Conservation (phyloP, 1,139 yeast genomes). For the Yarrowia galli region DNA sequence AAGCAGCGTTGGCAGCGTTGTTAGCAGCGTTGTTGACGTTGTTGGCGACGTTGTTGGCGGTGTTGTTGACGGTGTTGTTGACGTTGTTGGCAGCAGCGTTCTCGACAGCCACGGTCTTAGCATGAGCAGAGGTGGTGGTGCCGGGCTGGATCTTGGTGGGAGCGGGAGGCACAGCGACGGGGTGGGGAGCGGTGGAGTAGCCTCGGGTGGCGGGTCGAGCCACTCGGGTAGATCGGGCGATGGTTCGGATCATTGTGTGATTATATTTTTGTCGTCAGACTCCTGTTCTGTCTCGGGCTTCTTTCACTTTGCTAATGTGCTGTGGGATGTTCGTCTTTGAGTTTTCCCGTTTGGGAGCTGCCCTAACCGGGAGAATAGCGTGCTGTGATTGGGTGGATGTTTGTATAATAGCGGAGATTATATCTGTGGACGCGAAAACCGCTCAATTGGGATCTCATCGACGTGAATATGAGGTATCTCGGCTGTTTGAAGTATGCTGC, state of each 20-base stretch:
- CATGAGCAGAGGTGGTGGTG: not conserved
- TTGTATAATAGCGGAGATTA: not conserved
- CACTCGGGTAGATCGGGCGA: constrained; percentile 36
- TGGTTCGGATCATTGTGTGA: constrained; percentile 34
- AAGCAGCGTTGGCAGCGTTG: constrained; percentile 7
- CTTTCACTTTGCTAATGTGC: constrained; percentile 36
- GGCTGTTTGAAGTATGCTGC: not conserved
- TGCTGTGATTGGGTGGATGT: constrained; percentile 23
- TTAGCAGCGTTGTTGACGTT: not conserved
- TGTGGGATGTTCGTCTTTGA: constrained; percentile 11
- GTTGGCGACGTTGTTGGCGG: constrained; percentile 11
- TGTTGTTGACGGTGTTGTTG: not conserved
- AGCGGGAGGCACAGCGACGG: constrained; percentile 37
- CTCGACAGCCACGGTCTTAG: constrained; percentile 8
- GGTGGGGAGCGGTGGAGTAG: constrained; percentile 38
- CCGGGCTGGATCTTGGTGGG: constrained; percentile 31
- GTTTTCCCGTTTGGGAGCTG: constrained; percentile 2
- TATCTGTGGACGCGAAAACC: not conserved
- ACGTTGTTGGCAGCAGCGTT: not conserved
- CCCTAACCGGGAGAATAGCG: constrained; percentile 18
- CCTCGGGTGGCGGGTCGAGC: constrained; percentile 28
- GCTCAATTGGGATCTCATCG: not conserved
- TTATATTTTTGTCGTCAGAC: constrained; percentile 2
- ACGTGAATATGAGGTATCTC: not conserved
- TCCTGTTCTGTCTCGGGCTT: constrained; percentile 16